Evolutionary conservation across 2,329 filamentous ascomycete genomes (phyloP).

Genomic region (Calonectria multiphialidica): DNA sequence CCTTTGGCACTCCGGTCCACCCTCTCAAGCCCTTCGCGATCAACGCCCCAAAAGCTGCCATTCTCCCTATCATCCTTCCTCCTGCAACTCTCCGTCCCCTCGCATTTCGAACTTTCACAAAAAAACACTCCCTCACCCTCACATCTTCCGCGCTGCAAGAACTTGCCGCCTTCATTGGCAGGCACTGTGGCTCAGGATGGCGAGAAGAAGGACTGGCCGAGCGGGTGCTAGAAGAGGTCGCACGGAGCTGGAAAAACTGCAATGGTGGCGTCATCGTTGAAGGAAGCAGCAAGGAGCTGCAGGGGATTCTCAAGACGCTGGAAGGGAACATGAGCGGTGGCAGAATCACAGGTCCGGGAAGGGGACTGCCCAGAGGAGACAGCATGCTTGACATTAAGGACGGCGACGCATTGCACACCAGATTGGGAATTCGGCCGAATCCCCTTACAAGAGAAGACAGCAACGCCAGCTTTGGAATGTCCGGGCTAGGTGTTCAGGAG

Average conservation of each 20-base stretch:
- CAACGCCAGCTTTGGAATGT: constrained; percentile 74
- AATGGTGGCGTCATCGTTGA: constrained; percentile 94
- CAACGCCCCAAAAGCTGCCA: constrained; percentile 68
- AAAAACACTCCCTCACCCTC: constrained; percentile 95
- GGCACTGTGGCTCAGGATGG: constrained; percentile 96
- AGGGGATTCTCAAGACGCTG: constrained; percentile 84
- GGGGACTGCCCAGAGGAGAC: constrained; percentile 67
- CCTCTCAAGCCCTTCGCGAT: constrained; percentile 76
- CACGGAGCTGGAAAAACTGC: constrained; percentile 90
- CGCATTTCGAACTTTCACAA: constrained; percentile 95
- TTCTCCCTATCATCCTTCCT: constrained; percentile 90
- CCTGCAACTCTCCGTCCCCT: constrained; percentile 88
- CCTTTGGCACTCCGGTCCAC: constrained; percentile 88
- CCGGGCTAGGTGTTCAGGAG: constrained; percentile 63
- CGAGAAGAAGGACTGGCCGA: constrained; percentile 94
- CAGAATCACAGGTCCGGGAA: constrained; percentile 66
- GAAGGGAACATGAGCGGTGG: constrained; percentile 94
- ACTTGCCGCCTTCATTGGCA: constrained; percentile 89
- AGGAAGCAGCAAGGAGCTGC: constrained; percentile 80
- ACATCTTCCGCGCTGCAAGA: constrained; percentile 88
- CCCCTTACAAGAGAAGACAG: constrained; percentile 68
- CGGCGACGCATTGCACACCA: constrained; percentile 65
- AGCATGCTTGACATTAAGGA: constrained; percentile 72
- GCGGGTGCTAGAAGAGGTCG: constrained; percentile 90
- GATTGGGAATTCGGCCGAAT: constrained; percentile 64